phyloP scores from a whole-genome alignment of 2,329 filamentous ascomycete genomes.

The Fusarium falciforme region DNA sequence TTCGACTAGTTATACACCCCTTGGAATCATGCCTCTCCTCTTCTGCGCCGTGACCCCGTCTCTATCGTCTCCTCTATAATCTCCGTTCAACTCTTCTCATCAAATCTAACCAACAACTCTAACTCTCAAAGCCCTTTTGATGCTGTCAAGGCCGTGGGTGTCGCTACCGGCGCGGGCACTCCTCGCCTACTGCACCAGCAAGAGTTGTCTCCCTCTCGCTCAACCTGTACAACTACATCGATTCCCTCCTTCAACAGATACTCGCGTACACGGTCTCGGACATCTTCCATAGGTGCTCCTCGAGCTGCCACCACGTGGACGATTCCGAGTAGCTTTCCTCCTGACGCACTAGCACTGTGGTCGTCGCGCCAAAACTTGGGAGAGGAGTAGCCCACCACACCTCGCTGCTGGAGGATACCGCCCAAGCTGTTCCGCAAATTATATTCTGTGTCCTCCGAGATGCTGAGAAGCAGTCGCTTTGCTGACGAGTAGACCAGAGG shows the following conservation, averaged over 20 bases:
- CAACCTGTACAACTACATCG: conserved; percentile 88
- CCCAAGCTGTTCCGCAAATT: conserved; percentile 86
- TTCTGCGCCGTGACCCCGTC: conserved; percentile 7
- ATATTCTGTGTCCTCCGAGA: conserved; percentile 89
- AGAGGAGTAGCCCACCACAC: conserved; percentile 86
- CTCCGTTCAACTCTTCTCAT: conserved; percentile 6
- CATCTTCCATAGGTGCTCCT: conserved; percentile 82
- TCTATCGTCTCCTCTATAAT: conserved; percentile 23
- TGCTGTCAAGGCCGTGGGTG: conserved; percentile 46
- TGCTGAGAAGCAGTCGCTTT: conserved; percentile 82
- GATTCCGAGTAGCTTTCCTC: conserved; percentile 76
- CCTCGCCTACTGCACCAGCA: conserved; percentile 67
- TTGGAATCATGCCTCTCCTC: conserved; percentile 5
- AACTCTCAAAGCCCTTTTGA: conserved; percentile 49
- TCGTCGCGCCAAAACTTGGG: conserved; percentile 96
- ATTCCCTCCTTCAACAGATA: conserved; percentile 79
- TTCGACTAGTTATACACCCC: conserved; percentile 11
- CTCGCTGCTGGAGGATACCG: conserved; percentile 83
- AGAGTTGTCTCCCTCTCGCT: conserved; percentile 79
- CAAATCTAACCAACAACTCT: conserved; percentile 1
- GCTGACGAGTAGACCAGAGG: conserved; percentile 89
- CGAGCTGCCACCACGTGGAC: conserved; percentile 86
- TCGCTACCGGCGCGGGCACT: conserved; percentile 40
- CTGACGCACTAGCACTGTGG: conserved; percentile 56
- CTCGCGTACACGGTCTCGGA: conserved; percentile 78